phyloP scores from a whole-genome alignment of 305 asterid genomes.

The Fraxinus baroniana region DNA sequence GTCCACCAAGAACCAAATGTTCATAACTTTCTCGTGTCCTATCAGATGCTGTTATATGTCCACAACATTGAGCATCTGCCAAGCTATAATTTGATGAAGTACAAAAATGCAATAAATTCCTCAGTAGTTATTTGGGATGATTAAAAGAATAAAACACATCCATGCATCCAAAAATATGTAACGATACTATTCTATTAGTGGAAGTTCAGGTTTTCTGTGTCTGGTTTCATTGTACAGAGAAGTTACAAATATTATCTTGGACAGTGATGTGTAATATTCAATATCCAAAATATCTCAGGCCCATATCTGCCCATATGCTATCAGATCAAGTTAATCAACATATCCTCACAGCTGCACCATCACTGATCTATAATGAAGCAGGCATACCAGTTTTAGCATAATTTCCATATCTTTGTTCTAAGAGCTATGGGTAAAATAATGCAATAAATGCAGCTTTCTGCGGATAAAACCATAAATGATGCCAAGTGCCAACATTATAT shows the following conservation, averaged over 20 bases:
- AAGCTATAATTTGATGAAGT: not conserved
- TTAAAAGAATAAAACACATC: not conserved
- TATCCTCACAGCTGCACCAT: not conserved
- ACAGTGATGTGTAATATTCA: not conserved
- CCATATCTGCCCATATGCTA: not conserved
- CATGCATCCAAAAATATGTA: not conserved
- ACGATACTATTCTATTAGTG: not conserved
- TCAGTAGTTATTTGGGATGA: not conserved
- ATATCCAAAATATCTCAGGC: not conserved
- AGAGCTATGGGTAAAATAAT: not conserved
- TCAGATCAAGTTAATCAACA: not conserved
- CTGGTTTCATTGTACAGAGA: not conserved
- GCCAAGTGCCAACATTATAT: not conserved
- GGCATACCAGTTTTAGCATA: not conserved
- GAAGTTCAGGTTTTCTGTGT: not conserved
- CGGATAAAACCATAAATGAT: not conserved
- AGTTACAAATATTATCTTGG: not conserved
- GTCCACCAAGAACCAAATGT: not conserved
- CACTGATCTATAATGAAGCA: not conserved
- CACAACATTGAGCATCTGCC: not conserved
- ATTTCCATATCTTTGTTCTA: not conserved
- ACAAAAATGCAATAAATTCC: not conserved
- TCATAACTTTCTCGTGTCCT: not conserved
- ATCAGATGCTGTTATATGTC: not conserved
- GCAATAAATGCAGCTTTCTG: not conserved